phyloP scores from a whole-genome alignment of 2,329 filamentous ascomycete genomes.

The Amylocarpus encephaloides region DNA sequence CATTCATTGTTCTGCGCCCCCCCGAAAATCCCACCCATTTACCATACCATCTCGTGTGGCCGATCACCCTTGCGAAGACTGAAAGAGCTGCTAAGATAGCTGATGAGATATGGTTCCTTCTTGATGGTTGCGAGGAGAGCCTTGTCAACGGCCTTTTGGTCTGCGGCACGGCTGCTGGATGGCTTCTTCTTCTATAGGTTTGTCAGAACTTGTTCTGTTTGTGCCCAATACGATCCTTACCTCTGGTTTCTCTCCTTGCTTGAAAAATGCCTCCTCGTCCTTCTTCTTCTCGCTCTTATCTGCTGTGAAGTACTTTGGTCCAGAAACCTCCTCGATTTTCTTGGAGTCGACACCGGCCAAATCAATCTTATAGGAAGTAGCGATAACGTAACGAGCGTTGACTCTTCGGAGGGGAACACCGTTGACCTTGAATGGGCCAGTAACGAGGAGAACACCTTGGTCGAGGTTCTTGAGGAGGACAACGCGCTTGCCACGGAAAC shows the following conservation, averaged over 20 bases:
- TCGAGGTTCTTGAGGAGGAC: slow-evolving; percentile 96
- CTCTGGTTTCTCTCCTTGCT: slow-evolving; percentile 97
- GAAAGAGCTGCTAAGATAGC: slow-evolving; percentile 94
- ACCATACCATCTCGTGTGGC: slow-evolving; percentile 99
- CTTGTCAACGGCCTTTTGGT: slow-evolving; percentile 99
- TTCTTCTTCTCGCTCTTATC: slow-evolving; percentile 96
- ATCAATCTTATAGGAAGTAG: slow-evolving; percentile 80
- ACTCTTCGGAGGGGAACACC: slow-evolving; percentile 94
- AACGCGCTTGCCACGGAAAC: slow-evolving; percentile 99
- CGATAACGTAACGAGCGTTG: slow-evolving; percentile 90
- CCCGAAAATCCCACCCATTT: slow-evolving; percentile 41
- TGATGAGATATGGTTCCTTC: slow-evolving; percentile 91
- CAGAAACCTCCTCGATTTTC: slow-evolving; percentile 74
- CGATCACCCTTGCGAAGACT: slow-evolving; percentile 98
- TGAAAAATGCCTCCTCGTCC: slow-evolving; percentile 98
- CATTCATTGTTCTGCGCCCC: slow-evolving; percentile 37
- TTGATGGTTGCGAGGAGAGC: slow-evolving; percentile 91
- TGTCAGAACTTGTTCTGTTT: slow-evolving; percentile 11
- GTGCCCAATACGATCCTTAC: slow-evolving; percentile 46
- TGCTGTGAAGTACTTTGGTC: slow-evolving; percentile 87
- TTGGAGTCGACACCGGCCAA: slow-evolving; percentile 78
- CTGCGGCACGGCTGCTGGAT: slow-evolving; percentile 81
- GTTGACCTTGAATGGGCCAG: slow-evolving; percentile 99
- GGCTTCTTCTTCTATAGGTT: slow-evolving; percentile 86
- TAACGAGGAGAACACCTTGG: slow-evolving; percentile 97